Percentiles rank a stretch among this genome's conserved stretches.
Conservation (phyloP, 2,329 filamentous ascomycete genomes). For the Fusarium transvaalense region DNA sequence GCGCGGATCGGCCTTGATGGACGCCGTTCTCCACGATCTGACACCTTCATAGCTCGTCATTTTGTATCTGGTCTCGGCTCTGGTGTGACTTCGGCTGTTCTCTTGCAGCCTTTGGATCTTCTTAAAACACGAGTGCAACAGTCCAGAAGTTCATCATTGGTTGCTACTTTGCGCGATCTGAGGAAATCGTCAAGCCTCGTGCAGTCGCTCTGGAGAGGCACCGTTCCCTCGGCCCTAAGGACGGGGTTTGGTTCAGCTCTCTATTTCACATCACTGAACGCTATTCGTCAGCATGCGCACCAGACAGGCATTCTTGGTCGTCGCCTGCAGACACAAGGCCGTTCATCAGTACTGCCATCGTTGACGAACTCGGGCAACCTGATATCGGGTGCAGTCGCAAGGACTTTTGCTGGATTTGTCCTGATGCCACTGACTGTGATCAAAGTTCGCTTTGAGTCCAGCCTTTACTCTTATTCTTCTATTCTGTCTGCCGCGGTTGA, state of each 20-base stretch:
- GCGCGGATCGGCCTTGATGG: slow-evolving; percentile 5
- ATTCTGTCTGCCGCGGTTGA: slow-evolving; percentile 78
- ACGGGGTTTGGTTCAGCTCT: slow-evolving; percentile 94
- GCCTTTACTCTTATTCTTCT: slow-evolving; percentile 84
- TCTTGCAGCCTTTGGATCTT: slow-evolving; percentile 94
- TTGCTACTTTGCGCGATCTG: slow-evolving; percentile 49
- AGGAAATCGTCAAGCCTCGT: slow-evolving; percentile 72
- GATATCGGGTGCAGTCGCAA: slow-evolving; percentile 83
- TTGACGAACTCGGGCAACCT: slow-evolving; percentile 89
- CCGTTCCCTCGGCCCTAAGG: slow-evolving; percentile 89
- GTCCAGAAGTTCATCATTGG: slow-evolving; percentile 77
- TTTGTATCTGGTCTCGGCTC: slow-evolving; percentile 90
- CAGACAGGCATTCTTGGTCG: slow-evolving; percentile 45
- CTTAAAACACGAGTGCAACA: slow-evolving; percentile 98
- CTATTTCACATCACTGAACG: slow-evolving; percentile 92
- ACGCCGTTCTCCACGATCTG: slow-evolving; percentile 20
- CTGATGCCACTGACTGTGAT: slow-evolving; percentile 97
- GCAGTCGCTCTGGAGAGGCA: slow-evolving; percentile 88
- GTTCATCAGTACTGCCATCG: slow-evolving; percentile 81
- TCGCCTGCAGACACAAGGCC: slow-evolving; percentile 40
- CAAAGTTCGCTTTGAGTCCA: slow-evolving; percentile 96
- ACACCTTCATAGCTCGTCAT: slow-evolving; percentile 74
- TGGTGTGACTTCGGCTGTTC: slow-evolving; percentile 86
- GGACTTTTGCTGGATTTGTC: slow-evolving; percentile 87
- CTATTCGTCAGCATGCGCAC: slow-evolving; percentile 75